A percentile compares a stretch with the other conserved stretches of the same genome.
Conservation (phyloP, 2,329 filamentous ascomycete species). For the Davidsoniella australis region DNA sequence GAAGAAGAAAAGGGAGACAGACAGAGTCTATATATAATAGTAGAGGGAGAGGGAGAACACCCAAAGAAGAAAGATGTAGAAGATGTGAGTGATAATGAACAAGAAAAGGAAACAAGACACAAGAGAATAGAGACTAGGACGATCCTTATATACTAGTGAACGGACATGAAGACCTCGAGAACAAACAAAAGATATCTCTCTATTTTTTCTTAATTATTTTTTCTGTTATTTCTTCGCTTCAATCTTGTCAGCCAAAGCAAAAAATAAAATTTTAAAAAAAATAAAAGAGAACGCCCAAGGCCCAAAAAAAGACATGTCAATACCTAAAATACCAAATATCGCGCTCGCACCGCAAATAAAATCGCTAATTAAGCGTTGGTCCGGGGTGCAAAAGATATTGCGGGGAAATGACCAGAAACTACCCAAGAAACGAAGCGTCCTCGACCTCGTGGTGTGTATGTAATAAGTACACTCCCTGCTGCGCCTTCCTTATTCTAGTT, state of each 20-base stretch:
- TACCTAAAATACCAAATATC: not conserved
- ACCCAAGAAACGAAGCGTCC: not conserved
- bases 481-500: too few species aligned
- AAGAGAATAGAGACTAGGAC: not conserved
- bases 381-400: not conserved
- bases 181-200: too few species aligned
- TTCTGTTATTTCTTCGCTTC: not conserved
- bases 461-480: too few species aligned
- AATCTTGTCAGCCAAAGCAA: not conserved
- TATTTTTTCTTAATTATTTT: not conserved
- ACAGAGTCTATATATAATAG: not conserved
- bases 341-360: not conserved
- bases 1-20: not conserved
- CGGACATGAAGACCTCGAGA: not conserved
- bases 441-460: too few species aligned
- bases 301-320: not conserved
- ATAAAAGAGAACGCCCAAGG: not conserved
- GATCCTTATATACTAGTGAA: slow-evolving; percentile 9
- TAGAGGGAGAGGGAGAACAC: not conserved
- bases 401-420: slow-evolving; percentile 4
- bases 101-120: slow-evolving; percentile 3
- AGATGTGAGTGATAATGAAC: slow-evolving; percentile 11
- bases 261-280: not conserved
- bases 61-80: not conserved
- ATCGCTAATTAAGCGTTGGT: not conserved